phyloP scores from a whole-genome alignment of 202 grass and related monocot genomes.

The Saccharum hybrid region DNA sequence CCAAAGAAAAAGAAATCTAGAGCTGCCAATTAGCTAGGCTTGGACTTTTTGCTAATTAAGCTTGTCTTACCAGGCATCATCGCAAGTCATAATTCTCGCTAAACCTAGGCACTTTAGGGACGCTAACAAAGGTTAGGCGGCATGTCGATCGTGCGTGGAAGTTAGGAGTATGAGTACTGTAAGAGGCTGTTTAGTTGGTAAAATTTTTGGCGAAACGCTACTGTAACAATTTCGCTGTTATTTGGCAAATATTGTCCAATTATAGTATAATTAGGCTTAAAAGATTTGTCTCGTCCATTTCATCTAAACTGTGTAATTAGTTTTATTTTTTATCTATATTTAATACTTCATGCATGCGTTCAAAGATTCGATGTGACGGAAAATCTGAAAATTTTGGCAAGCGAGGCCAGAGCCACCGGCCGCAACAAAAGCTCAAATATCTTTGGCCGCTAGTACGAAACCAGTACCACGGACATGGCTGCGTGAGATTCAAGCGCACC shows the following conservation, averaged over 20 bases:
- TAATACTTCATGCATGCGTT: too few species aligned
- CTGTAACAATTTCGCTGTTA: too few species aligned
- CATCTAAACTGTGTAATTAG: too few species aligned
- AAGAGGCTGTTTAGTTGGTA: too few species aligned
- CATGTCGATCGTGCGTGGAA: not conserved
- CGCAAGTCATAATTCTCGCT: not conserved
- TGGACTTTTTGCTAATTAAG: not conserved
- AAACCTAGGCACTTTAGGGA: not conserved
- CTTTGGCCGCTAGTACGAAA: constrained; percentile 40
- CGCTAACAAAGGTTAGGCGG: not conserved
- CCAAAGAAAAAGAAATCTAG: not conserved
- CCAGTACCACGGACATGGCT: constrained; percentile 48
- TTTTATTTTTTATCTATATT: too few species aligned
- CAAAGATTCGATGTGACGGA: too few species aligned
- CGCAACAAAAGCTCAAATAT: constrained; percentile 54
- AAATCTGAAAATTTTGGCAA: too few species aligned
- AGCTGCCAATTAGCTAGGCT: not conserved
- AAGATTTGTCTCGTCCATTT: too few species aligned
- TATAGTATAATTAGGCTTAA: too few species aligned
- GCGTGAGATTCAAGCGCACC: constrained; percentile 59
- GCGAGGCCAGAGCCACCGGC: not conserved
- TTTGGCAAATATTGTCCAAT: too few species aligned
- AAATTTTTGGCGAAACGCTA: too few species aligned
- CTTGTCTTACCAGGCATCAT: not conserved
- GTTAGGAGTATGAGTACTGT: too few species aligned